Evolutionary conservation across 768 basidiomycete species (phyloP).

Genomic region (Sarcomyxa edulis): DNA sequence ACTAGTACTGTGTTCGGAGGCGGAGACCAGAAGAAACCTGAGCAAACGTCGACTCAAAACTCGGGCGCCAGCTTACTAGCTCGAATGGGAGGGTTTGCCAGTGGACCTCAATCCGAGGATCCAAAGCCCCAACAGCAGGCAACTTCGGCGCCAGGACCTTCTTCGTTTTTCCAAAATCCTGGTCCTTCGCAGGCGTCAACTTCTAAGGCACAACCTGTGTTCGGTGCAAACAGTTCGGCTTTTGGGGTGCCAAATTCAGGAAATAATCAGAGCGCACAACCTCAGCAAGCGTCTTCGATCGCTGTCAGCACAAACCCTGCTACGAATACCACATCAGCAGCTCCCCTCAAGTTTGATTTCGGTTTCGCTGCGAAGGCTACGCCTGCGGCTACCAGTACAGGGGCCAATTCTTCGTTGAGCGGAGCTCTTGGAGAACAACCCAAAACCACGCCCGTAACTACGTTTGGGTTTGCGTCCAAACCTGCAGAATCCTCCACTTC

Average conservation of each 20-base stretch:
- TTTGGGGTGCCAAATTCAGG: neutral
- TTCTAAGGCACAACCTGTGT: slow-evolving; percentile 5
- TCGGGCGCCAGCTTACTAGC: neutral
- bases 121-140: neutral
- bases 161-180: slow-evolving; percentile 10
- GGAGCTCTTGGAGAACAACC: neutral
- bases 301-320: too few species aligned
- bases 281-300: too few species aligned
- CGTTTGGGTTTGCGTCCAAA: neutral
- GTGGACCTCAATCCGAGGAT: neutral
- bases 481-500: neutral
- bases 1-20: neutral
- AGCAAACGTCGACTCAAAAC: neutral
- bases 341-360: neutral
- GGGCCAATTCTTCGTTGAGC: neutral
- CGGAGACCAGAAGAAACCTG: slow-evolving; percentile 2
- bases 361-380: neutral
- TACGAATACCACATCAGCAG: too few species aligned
- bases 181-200: slow-evolving; percentile 7
- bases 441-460: neutral
- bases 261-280: too few species aligned
- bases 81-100: neutral
- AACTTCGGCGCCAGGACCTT: neutral
- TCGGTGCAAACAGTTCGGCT: slow-evolving; percentile 4
- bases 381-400: neutral